Evolutionary conservation across 2,329 filamentous ascomycete species (phyloP), one percentile per base, ranked within the genome.

Genomic region (Fusarium circinatum): DNA sequence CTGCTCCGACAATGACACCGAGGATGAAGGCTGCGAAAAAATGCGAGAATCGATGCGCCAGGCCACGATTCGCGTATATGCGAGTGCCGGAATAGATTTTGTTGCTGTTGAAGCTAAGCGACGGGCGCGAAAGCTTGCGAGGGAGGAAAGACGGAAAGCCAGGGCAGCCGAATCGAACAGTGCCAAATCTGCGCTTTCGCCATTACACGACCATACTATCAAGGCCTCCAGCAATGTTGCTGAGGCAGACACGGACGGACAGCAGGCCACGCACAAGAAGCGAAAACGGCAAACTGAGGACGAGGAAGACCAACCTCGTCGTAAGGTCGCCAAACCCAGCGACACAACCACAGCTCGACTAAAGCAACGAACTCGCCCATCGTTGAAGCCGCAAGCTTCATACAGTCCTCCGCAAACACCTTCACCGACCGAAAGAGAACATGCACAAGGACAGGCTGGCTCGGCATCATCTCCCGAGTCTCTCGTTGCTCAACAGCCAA

Each of bases 171-270:
- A 14, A 34, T 34, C 11, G 30, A 24, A 24, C 11, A 3, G 3
- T 4, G 20, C 30, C 11, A 13, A 51, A 1, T 10, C 48, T 14
- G 22, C 22, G 47, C 48, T 34, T 5, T 14, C 9, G 0, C 13
- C 48, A 18, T 24, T 15, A 5, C 13, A 15, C 12, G 32, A 26
- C 9, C 32, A 22, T 36, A 8, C 49, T 36, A 26, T 3, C n/a
- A 22, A 38, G n/a, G 8, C n/a, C 6, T 12, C n/a, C 9, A 22
- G 18, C 13, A 6, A 52, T 20, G 4, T n/a, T 2, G 22, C 13
- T 38, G 17, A 26, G 22, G n/a, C 8, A 11, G 6, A 26, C 13
- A 10, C 0, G 0, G n/a, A 0, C 5, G 13, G 0, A 0, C 0
- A 11, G 4, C 49, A 26, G 13, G 13, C 18, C 9, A 15, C 1